A percentile compares a stretch with the other conserved stretches of the same genome.
These are phyloP conservation scores for Cladobotryum protrusum DNA, from an alignment of 2,329 filamentous ascomycete genomes.

Conservation along the genomic window DNA sequence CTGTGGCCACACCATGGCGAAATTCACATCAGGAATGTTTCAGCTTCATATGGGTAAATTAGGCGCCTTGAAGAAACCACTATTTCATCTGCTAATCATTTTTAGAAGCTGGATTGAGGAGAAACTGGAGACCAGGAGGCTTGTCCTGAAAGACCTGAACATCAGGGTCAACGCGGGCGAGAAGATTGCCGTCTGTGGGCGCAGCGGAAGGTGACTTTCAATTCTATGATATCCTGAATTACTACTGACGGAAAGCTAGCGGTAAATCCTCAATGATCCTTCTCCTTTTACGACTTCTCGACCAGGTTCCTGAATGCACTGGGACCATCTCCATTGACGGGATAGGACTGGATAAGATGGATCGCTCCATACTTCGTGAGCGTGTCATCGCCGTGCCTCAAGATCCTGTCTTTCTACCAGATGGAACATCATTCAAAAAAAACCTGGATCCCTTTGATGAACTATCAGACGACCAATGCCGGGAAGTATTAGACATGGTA, in stretches of 20 bases:
- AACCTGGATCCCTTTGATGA: constrained; percentile 38
- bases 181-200: constrained; percentile 31
- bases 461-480: constrained; percentile 28
- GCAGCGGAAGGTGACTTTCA: constrained; percentile 23
- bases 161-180: constrained; percentile 25
- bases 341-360: constrained; percentile 29
- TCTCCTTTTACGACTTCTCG: constrained; percentile 35
- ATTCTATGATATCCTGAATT: too few species aligned
- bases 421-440: constrained; percentile 31
- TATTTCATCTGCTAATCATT: too few species aligned
- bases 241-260: background rate
- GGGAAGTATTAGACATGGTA: constrained; percentile 29
- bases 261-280: constrained; percentile 40
- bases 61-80: too few species aligned
- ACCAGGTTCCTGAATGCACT: constrained; percentile 24
- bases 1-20: constrained; percentile 27
- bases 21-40: constrained; percentile 26
- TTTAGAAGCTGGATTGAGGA: too few species aligned
- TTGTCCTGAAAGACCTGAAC: constrained; percentile 22
- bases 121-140: background rate
- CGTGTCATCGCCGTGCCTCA: constrained; percentile 48
- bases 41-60: constrained; percentile 24
- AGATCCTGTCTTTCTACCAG: constrained; percentile 46
- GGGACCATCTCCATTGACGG: constrained; percentile 38
- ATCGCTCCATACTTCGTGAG: constrained; percentile 37